Evolutionary conservation across 495 filamentous ascomycete genomes (phyloP), one percentile per base, ranked within the genome.

Genomic region (Podospora bellae-mahoneyi): DNA sequence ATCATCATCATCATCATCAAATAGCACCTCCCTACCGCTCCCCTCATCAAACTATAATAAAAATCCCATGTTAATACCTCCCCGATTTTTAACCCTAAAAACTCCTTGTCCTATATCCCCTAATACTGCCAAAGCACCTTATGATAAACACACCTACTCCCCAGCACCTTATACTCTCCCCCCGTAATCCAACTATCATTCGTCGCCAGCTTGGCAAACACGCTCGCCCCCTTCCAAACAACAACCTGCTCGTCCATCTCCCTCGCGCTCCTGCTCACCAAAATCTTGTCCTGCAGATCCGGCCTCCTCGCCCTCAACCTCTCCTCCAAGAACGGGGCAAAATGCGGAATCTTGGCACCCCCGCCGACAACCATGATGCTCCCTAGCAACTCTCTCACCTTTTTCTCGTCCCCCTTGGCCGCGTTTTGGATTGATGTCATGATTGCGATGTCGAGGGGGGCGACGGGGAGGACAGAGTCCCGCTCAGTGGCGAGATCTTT

Each of bases 311-410:
- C 77, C 71, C 90, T 88, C 62, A 99, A 82, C 68, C 86, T 86
- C 75, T 94, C 91, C 79, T 98, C 94, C 4, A 99, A 82, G 71
- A 88, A 90, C 2, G 86, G 76, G 54, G 89, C 87, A 71, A 99
- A 90, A 10, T 89, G 86, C 2, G 87, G 87, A 0, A 90, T 89
- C 83, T 94, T 89, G 62, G 90, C 89, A 7, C 92, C 96, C 23
- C 95, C 95, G 60, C 95, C 95, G 62, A 97, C 87, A 3, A 97
- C 87, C 93, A 99, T 97, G 81, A 99, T 96, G 53, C 91, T 91
- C 26, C 92, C 92, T 30, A 97, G 83, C 78, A 96, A 93, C 73
- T 99, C 96, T 20, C 91, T 87, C 69, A 94, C 88, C 77, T 95
- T 96, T 78, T 93, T 93, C 64, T 98, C 96, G 73, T 97, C 94